A percentile compares a stretch with the other conserved stretches of the same genome.
phyloP scores from a whole-genome alignment of 441 rosid genomes.

The Brassica balearica region DNA sequence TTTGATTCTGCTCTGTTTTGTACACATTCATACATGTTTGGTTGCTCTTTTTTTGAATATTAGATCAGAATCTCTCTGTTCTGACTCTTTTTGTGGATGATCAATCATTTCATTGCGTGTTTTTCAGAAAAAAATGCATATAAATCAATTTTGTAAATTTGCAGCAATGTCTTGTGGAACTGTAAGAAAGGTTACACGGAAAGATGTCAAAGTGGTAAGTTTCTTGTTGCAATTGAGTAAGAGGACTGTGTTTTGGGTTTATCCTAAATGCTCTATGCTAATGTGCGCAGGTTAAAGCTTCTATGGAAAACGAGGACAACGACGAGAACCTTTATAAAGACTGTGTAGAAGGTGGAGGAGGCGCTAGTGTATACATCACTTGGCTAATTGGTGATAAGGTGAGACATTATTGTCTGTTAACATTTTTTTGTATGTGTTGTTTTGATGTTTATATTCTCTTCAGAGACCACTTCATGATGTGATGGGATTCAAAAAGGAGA shows the following conservation, averaged over 20 bases:
- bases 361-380: constrained; percentile 69
- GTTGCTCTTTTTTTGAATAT: constrained; percentile 2
- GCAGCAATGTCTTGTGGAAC: too few relatives aligned
- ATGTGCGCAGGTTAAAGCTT: constrained; percentile 62
- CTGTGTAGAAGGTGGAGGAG: constrained; percentile 67
- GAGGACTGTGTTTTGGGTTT: background rate
- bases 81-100: background rate
- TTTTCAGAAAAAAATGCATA: background rate
- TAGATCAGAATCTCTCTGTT: background rate
- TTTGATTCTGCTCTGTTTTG: constrained; percentile 28
- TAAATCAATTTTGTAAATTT: background rate
- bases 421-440: background rate
- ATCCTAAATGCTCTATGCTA: background rate
- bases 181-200: background rate
- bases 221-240: background rate
- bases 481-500: constrained; percentile 66
- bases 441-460: constrained; percentile 18
- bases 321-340: constrained; percentile 61
- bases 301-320: constrained; percentile 57
- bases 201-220: constrained; percentile 24
- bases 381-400: constrained; percentile 88
- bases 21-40: background rate
- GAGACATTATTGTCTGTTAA: background rate
- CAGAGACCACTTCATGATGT: constrained; percentile 86
- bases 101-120: background rate